Percentiles rank a stretch among this genome's conserved stretches.
phyloP scores from a whole-genome alignment of 495 filamentous ascomycete genomes.

The Cenococcum geophilum region DNA sequence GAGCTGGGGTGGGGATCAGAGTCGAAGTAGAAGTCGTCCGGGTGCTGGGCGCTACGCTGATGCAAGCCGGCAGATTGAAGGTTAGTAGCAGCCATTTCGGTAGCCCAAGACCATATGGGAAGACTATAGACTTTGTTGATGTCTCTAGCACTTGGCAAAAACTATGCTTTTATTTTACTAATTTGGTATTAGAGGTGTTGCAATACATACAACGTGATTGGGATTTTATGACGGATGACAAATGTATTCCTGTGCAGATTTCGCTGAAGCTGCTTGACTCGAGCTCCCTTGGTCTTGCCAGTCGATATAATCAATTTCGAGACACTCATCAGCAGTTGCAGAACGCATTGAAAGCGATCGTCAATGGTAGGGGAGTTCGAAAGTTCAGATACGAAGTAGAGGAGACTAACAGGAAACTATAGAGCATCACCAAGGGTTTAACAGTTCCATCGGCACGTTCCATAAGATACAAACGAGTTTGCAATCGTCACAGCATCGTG shows the following conservation, averaged over 20 bases:
- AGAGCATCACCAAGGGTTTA: conserved; percentile 99
- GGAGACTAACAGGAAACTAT: conserved; percentile 33
- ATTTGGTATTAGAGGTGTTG: conserved; percentile 48
- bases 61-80: conserved; percentile 42
- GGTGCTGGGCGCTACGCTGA: conserved; percentile 32
- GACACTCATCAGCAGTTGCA: conserved; percentile 78
- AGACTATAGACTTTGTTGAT: no score
- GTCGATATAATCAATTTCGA: conserved; percentile 77
- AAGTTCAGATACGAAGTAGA: background rate
- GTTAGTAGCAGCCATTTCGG: conserved; percentile 16
- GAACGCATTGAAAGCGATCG: conserved; percentile 84
- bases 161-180: conserved; percentile 2
- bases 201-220: conserved; percentile 77
- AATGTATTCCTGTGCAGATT: conserved; percentile 87
- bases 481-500: conserved; percentile 75
- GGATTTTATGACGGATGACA: conserved; percentile 79
- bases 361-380: conserved; percentile 50
- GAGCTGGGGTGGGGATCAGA: conserved; percentile 12
- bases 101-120: no score
- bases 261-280: conserved; percentile 89
- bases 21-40: conserved; percentile 27
- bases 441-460: conserved; percentile 96
- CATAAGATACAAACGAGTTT: conserved; percentile 97
- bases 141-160: no score
- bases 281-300: conserved; percentile 84